Conservation (phyloP, 139 green algal species). For the Tetraselmis chui region DNA sequence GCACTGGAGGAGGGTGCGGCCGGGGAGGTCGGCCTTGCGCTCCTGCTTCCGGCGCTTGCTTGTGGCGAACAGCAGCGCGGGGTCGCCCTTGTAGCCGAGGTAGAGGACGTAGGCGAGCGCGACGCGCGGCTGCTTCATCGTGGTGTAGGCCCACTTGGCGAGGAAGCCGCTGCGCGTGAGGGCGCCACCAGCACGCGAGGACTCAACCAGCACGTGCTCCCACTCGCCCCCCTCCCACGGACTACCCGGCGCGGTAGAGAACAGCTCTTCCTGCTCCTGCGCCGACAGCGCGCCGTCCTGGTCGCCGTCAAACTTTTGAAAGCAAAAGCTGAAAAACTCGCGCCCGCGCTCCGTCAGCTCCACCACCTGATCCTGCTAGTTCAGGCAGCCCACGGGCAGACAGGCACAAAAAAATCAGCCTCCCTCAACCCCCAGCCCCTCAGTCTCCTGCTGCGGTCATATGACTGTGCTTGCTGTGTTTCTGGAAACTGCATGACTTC, state of each 20-base stretch:
- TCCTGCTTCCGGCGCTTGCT: conserved; percentile 39
- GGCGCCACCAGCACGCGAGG: conserved; percentile 7
- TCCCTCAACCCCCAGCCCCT: too few species aligned
- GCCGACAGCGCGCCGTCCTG: conserved; percentile 41
- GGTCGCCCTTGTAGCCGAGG: conserved; percentile 47
- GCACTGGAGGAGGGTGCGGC: conserved; percentile 33
- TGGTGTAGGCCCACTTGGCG: conserved; percentile 40
- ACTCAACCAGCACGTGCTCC: conserved; percentile 37
- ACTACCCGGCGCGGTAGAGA: conserved; percentile 42
- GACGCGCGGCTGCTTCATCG: conserved; percentile 32
- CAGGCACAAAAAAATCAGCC: too few species aligned
- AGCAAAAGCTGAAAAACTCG: not conserved
- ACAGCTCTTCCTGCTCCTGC: conserved; percentile 45
- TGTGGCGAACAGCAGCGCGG: conserved; percentile 29
- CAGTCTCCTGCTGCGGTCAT: too few species aligned
- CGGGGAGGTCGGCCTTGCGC: conserved; percentile 35
- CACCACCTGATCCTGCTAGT: conserved; percentile 2
- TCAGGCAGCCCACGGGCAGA: too few species aligned
- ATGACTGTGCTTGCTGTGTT: too few species aligned
- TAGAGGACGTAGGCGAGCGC: conserved; percentile 64
- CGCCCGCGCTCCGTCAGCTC: conserved; percentile 4
- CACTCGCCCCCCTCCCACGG: conserved; percentile 21
- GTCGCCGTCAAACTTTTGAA: not conserved
- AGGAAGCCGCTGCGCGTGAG: conserved; percentile 50
- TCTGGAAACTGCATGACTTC: too few species aligned